These are phyloP conservation scores for Magnusiomyces ingens DNA, from an alignment of 1,139 yeast species.

Conservation along the genomic window DNA sequence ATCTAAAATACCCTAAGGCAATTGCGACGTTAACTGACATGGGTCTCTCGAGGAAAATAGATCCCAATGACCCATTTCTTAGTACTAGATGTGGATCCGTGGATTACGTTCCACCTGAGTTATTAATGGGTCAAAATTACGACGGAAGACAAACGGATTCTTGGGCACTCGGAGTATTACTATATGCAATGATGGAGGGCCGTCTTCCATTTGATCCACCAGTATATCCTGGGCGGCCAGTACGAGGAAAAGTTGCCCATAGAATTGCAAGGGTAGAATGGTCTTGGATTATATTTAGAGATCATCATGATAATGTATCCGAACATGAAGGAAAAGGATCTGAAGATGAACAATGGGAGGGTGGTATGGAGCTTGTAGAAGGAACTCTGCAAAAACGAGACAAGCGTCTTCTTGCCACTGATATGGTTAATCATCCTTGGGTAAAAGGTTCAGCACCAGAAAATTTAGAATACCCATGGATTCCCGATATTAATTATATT, in stretches of 20 bases:
- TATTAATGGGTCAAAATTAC: conserved; percentile 81
- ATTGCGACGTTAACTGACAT: conserved; percentile 73
- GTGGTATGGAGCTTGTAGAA: conserved; percentile 49
- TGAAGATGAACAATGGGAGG: conserved; percentile 34
- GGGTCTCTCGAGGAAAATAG: conserved; percentile 71
- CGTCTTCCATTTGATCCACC: conserved; percentile 77
- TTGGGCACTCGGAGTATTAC: conserved; percentile 91
- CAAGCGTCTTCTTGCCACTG: conserved; percentile 39
- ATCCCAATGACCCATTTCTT: conserved; percentile 52
- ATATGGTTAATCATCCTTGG: conserved; percentile 37
- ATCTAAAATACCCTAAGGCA: conserved; percentile 28
- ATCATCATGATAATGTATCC: conserved; percentile 4
- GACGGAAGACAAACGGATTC: conserved; percentile 86
- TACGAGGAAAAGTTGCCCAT: conserved; percentile 66
- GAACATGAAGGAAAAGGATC: conserved; percentile 17
- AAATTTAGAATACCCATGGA: conserved; percentile 46
- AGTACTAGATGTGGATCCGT: conserved; percentile 92
- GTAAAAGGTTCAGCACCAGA: conserved; percentile 18
- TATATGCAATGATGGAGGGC: conserved; percentile 76
- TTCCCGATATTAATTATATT: conserved; percentile 36
- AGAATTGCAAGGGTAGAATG: conserved; percentile 89
- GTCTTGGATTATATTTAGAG: conserved; percentile 52
- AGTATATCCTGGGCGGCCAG: conserved; percentile 33
- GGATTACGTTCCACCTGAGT: conserved; percentile 91
- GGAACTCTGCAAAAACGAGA: conserved; percentile 49